Base-by-base conservation (phyloP, 176 grass and related monocot genomes). In the Phoenix dactylifera region DNA sequence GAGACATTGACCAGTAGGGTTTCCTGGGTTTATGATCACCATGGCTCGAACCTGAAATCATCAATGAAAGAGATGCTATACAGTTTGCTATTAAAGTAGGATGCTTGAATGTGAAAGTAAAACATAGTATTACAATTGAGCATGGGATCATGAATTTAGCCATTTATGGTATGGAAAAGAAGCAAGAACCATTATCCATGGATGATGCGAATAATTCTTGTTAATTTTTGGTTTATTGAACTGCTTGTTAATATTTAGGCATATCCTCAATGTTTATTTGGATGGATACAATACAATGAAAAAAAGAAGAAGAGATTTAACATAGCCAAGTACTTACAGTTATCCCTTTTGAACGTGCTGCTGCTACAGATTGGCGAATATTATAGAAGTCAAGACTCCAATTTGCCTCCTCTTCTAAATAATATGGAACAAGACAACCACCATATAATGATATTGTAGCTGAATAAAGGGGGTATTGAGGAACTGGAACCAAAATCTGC, bases 1-100 rank as follows among this genome's bases (percentile, higher is more conserved):
- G 65, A 98, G 65, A 76, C 94, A 98, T 74, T 98, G 88, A n/a
- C 94, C 88, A 18, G 94, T 98, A 16, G 94, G 94, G 32, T 98
- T 98, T 72, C 94, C 94, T 73, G 94, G 94, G 54, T 98, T 98
- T 76, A 98, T 98, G 59, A 98, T 89, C 76, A 98, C 94, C 94
- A 98, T 89, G 17, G 94, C 94, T 73, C 94, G 84, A 73, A 92
- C 76, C 94, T 98, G 73, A 18, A 51, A 53, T 15, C 49, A 73
- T 52, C 10, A 53, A 44, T 44, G 35, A 44, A 44, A 44, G 10
- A 44, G 35, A 44, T 9, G 35, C 35, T 44, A 44, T 12, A 44
- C 12, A 44, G 10, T 44, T 44, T 44, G 35, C 32, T 44, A 44
- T 44, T 14, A 10, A 44, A 10, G 35, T 44, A 44, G 35, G 35